Evolutionary conservation across 225 moss, liverwort and hornwort genomes (phyloP).

Genomic region (Sphagnum tenellum): DNA sequence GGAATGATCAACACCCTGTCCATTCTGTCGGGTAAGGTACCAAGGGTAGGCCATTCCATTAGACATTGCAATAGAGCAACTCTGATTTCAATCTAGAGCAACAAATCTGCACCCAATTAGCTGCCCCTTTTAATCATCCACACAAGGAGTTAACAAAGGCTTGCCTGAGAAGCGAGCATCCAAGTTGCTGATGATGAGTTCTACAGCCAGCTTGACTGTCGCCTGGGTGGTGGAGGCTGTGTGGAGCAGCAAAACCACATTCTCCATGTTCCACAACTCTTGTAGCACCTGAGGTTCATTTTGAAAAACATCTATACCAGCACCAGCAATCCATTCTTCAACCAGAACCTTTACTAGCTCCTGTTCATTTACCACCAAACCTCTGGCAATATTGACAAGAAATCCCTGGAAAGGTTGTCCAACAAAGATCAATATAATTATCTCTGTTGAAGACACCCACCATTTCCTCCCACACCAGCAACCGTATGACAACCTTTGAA

Average conservation of each 20-base stretch:
- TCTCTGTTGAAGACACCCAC: no score
- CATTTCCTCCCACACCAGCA: no score
- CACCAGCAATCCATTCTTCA: slow-evolving; percentile 61
- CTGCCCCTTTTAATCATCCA: no score
- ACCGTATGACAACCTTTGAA: no score
- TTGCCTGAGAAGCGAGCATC: slow-evolving; percentile 58
- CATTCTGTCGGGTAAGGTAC: no score
- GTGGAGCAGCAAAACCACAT: slow-evolving; percentile 62
- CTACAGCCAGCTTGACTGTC: slow-evolving; percentile 49
- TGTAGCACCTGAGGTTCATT: slow-evolving; percentile 66
- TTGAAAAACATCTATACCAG: slow-evolving; percentile 70
- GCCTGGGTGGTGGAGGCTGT: slow-evolving; percentile 56
- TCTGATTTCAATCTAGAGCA: no score
- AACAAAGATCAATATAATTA: background rate
- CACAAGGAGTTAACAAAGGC: slow-evolving; percentile 36
- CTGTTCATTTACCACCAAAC: slow-evolving; percentile 53
- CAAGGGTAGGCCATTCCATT: no score
- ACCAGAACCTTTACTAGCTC: slow-evolving; percentile 67
- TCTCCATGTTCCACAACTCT: slow-evolving; percentile 59
- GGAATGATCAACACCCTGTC: no score
- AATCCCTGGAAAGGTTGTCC: slow-evolving; percentile 20
- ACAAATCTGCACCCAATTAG: no score
- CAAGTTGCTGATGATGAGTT: slow-evolving; percentile 52
- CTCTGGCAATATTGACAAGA: slow-evolving; percentile 66
- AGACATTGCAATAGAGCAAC: no score